These are phyloP conservation scores for Byssochlamys sp. DNA, from an alignment of 2,329 filamentous ascomycete genomes.

Conservation along the genomic window DNA sequence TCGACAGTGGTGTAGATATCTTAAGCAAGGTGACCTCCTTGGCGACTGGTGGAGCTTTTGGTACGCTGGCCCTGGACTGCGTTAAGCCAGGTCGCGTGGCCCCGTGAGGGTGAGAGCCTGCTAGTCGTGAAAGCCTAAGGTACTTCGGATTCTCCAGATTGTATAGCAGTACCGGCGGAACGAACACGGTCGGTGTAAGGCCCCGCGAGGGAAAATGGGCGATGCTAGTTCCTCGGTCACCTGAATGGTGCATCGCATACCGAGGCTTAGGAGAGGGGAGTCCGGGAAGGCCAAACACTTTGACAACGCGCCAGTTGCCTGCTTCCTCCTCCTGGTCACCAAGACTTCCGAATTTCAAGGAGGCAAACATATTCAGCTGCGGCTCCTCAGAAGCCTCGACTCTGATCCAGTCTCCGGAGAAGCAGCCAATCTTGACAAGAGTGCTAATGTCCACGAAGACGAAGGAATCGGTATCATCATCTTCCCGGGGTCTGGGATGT, in stretches of 20 bases:
- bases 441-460: conserved; percentile 84
- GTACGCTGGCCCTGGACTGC: conserved; percentile 38
- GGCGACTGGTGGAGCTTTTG: conserved; percentile 48
- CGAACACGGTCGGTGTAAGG: conserved; percentile 56
- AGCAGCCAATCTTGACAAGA: conserved; percentile 82
- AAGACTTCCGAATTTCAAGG: conserved; percentile 51
- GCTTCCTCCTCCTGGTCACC: conserved; percentile 44
- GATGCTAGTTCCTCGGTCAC: conserved; percentile 46
- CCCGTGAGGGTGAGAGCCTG: conserved; percentile 26
- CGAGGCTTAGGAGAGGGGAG: conserved; percentile 45
- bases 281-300: conserved; percentile 77
- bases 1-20: conserved; percentile 78
- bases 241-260: conserved; percentile 45
- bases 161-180: conserved; percentile 76
- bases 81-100: conserved; percentile 51
- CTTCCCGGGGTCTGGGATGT: conserved; percentile 70
- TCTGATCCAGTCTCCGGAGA: conserved; percentile 93
- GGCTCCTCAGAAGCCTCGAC: conserved; percentile 70
- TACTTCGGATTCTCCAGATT: conserved; percentile 74
- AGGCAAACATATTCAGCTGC: conserved; percentile 45
- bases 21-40: conserved; percentile 81
- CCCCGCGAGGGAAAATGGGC: conserved; percentile 38
- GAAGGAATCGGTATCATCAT: conserved; percentile 78
- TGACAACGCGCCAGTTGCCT: conserved; percentile 73
- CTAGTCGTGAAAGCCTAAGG: conserved; percentile 61